Base-by-base conservation (phyloP, 78 protist genomes). In the Chrysochromulina parva region DNA sequence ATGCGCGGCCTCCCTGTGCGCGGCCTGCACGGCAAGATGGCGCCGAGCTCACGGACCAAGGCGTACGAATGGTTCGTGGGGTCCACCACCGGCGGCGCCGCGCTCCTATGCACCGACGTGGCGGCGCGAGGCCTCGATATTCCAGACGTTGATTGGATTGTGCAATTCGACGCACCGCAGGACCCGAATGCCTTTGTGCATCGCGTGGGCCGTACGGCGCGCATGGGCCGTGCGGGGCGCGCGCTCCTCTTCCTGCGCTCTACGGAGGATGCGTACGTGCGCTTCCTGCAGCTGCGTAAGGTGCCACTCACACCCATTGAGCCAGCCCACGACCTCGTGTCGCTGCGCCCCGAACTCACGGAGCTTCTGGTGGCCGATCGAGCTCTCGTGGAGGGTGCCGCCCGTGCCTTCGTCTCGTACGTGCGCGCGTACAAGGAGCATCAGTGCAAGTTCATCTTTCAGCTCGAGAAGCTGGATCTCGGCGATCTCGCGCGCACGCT, bases 191-290 rank as follows among this genome's bases (percentile, higher is more conserved):
- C 94, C 65, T 97, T 94, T 24, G 81, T 97, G 7, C 99, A 97
- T 73, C 94, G 99, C 28, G 86, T 96, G 48, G 99, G 99, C 47
- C 84, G 99, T 48, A 97, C 99, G 22, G 99, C 98, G 17, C 90
- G 99, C 53, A 92, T 95, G 88, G 98, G 98, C 24, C 52, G 91
- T 3, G 2, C 9, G 3, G 86, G 86, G 48, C 19, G 5, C 22
- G 19, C 86, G 62, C 60, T 78, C 24, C 86, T 78, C 24, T 19
- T 78, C 38, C 62, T 78, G 13, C 2, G 57, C 47, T 62, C 86
- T 6, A 11, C 50, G 86, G 86, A 78, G 38, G 86, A 78, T 2
- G 6, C 60, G 50, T 78, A 78, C 86, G 38, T 78, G n/a, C 86
- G 20, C 50, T 78, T 78, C 62, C 62, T 78, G 16, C 1, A 19